Base-by-base conservation (phyloP, 2,329 filamentous ascomycete genomes). In the Hypoxylon sp. region DNA sequence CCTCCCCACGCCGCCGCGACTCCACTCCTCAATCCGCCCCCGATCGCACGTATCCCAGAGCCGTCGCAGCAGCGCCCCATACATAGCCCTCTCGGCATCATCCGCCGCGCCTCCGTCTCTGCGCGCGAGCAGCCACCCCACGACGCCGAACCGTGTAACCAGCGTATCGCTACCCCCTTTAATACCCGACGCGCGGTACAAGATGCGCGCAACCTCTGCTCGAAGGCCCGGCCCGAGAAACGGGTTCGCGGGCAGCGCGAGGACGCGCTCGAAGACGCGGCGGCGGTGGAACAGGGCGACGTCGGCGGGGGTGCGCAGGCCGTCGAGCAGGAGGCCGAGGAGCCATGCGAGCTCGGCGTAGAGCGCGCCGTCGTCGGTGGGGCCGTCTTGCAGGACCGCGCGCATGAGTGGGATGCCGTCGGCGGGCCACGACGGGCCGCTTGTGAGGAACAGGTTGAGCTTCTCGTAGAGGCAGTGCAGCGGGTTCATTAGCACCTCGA, bases 381-480 rank as follows among this genome's bases (percentile, higher is more conserved):
- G 79, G 46, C 81, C 76, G 11, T 80, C 73, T 3, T 85, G 80
- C 9, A 88, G 76, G 48, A 88, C 78, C 61, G 83, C 81, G 65
- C 84, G 81, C 20, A 86, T 85, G n/a, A 94, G 80, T 6, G 95
- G 83, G 20, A 95, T 84, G 69, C 86, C 88, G 57, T 90, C 85
- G 15, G 88, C 70, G 10, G 87, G 81, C 94, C 94, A 98, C 20
- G 81, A 74, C 0, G 94, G 93, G 0, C 87, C 84, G 48, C 87
- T 87, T 18, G 91, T 91, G 29, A 98, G 83, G 72, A 93, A 97
- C 4, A 82, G 80, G 77, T 96, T 97, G 74, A 95, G 78, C 72
- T 97, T 97, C 55, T 87, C 85, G 72, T 97, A 98, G 31, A 97
- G 83, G 58, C 85, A 85, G 70, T 96, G 91, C 13, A 92, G 81